Base-by-base conservation (phyloP, 257 asterid genomes). In the Oldenlandia corymbosa region DNA sequence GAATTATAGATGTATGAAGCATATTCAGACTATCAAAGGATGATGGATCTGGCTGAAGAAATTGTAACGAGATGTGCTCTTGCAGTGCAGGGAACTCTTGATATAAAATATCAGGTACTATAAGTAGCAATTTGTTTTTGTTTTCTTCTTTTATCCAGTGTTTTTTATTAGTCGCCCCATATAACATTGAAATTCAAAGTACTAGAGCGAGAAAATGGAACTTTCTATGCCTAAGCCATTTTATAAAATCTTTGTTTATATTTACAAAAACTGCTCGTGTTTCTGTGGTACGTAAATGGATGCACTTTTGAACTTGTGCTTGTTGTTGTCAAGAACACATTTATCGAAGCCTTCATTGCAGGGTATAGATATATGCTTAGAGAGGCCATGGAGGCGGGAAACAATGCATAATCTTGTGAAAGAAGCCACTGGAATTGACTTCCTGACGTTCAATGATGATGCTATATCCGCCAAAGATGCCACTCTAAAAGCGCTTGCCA, bases 371-470 rank as follows among this genome's bases (percentile, higher is more conserved):
- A 87, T 92, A 75, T 81, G 85, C 78, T 84, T 92, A 78, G 94
- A 87, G 83, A 85, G 86, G 76, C 99, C 97, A 51, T 92, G 97
- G 95, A 92, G 96, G 84, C 85, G 88, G 79, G 99, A 89, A 72
- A 83, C 99, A 65, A 92, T 92, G 99, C 95, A 89, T 68, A 80
- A 84, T 84, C 97, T 92, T 56, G 99, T 92, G 71, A 80, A 81
- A 84, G 96, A 92, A 78, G 88, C 88, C 58, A 84, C 88, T 1
- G 87, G 95, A 65, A 85, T 92, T 69, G 95, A 89, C 70, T 92
- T 89, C 78, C 62, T 57, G 47, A 36, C 69, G 73, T 84, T 85
- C 49, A 84, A 84, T 28, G 80, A 81, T 46, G 94, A 92, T 79
- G 81, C 82, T 64, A 57, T 74, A 59, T 62, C 83, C 60, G 95